A percentile compares a stretch with the other conserved stretches of the same genome.
phyloP scores from a whole-genome alignment of 371 early-diverging fungal species.

The Rhizopus microsporus region DNA sequence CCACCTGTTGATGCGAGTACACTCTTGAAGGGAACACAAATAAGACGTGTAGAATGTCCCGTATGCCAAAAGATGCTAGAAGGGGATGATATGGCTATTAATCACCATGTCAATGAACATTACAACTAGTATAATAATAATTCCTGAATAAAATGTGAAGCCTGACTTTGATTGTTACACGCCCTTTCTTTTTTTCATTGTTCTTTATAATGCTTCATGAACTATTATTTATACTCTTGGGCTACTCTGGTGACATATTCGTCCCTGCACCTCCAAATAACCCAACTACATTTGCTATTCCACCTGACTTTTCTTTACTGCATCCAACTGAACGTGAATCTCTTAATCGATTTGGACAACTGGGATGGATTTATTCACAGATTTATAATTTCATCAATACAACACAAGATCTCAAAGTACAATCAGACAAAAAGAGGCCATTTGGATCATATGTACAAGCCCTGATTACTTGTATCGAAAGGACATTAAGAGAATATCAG shows the following conservation, averaged over 20 bases:
- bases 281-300: conserved; percentile 59
- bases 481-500: conserved; percentile 55
- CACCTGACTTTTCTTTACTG: conserved; percentile 61
- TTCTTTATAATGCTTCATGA: conserved; percentile 73
- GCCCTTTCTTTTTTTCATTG: background rate
- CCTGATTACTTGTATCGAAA: conserved; percentile 53
- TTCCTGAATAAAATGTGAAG: background rate
- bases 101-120: conserved; percentile 55
- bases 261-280: conserved; percentile 54
- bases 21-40: conserved; percentile 33
- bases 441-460: conserved; percentile 56
- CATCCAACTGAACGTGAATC: conserved; percentile 71
- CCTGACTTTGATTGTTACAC: background rate
- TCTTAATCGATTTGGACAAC: conserved; percentile 62
- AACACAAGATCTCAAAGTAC: conserved; percentile 17
- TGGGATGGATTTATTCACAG: conserved; percentile 61
- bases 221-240: conserved; percentile 69
- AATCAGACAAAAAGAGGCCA: conserved; percentile 4
- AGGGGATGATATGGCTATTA: conserved; percentile 52
- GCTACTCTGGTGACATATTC: conserved; percentile 71
- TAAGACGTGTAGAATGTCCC: conserved; percentile 47
- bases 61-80: conserved; percentile 49
- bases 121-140: conserved; percentile 8
- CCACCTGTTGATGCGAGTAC: conserved; percentile 42
- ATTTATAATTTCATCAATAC: conserved; percentile 45